Percentiles rank a stretch among this genome's conserved stretches.
Conservation (phyloP, 2,329 filamentous ascomycete species). For the Alternaria ventricosa region DNA sequence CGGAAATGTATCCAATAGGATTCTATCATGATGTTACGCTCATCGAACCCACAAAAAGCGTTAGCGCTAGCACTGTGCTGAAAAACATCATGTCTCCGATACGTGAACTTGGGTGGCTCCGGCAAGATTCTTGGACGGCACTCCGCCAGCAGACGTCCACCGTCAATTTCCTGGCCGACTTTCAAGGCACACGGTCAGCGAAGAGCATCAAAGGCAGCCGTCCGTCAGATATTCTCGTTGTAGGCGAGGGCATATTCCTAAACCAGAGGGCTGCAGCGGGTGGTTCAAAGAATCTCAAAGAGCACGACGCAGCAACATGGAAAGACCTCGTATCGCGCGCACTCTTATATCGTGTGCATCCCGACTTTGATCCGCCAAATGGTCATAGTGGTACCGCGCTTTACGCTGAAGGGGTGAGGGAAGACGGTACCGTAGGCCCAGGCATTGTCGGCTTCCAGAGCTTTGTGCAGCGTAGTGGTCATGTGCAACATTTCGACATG, state of each 20-base stretch:
- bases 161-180: too few species aligned
- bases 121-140: too few species aligned
- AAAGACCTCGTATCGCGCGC: not conserved
- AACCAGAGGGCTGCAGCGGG: not conserved
- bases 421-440: not conserved
- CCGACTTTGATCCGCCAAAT: rapidly evolving
- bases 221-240: not conserved
- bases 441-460: not conserved
- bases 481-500: not conserved
- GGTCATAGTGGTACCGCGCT: not conserved
- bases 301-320: rapidly evolving
- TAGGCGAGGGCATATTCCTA: not conserved
- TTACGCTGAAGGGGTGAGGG: rapidly evolving
- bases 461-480: not conserved
- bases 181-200: too few species aligned
- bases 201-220: not conserved
- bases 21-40: too few species aligned
- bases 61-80: too few species aligned
- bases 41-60: too few species aligned
- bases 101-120: too few species aligned
- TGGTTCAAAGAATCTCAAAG: rapidly evolving
- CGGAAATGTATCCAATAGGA: too few species aligned
- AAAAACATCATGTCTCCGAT: too few species aligned
- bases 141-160: not conserved
- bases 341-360: not conserved